Evolutionary conservation across 306 rosid species (phyloP), one percentile per base, ranked within the genome.

Genomic region (Amphicarpaea edgeworthii): DNA sequence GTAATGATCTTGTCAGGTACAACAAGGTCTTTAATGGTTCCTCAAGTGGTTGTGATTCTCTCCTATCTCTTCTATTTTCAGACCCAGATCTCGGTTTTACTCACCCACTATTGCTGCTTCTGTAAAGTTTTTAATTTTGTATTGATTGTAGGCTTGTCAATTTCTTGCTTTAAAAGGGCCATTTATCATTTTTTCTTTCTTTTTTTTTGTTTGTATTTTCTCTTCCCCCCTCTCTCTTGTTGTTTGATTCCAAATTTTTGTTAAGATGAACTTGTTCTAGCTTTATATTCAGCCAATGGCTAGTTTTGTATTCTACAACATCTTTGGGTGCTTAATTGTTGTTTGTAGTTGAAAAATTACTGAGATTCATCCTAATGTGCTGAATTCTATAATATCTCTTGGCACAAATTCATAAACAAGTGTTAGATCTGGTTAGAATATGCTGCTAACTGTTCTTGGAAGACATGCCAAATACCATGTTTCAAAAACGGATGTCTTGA

Each of bases 81-180:
- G 79, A 70, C 65, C 75, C 86, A 90, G 96, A 90, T 90, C 96
- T 88, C 84, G 75, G 66, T 67, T 84, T 74, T 75, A 32, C 49
- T 50, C 79, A 32, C 75, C 59, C 78, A 70, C 64, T 76, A 59
- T 81, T 57, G 67, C 70, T 76, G 9, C 70, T 72, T 10, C 40
- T 45, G 47, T 59, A 28, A 60, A 68, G 16, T 59, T 63, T 60
- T 63, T 2, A 24, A 75, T 12, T 68, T 68, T 80, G 15, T 68
- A 7, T 38, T 59, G 6, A 49, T 59, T 68, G n/a, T 59, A 46
- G 9, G 20, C 75, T 20, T 69, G 64, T 55, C 40, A 47, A 53
- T 70, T 81, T 65, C 37, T 81, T 51, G 7, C 61, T 30, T 59
- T 43, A 20, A 70, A 47, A 0, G 28, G 40, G 65, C 51, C 6